Conservation (phyloP, 2,329 filamentous ascomycete species). For the Leptosphaerulina australis region DNA sequence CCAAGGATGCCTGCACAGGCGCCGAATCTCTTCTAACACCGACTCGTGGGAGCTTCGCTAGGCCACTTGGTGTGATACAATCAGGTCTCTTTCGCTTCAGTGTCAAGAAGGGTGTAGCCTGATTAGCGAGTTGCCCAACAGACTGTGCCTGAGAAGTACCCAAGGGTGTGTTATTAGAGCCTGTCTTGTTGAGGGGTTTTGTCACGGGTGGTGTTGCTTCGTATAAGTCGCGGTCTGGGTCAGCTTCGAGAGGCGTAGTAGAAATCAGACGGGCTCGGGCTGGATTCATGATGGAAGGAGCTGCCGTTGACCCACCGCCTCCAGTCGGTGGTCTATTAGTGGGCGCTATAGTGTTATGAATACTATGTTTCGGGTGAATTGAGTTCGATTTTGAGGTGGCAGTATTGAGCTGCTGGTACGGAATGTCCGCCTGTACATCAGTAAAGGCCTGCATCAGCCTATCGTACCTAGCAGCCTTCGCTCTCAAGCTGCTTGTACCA, state of each 20-base stretch:
- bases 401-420: background rate
- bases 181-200: slow-evolving; percentile 16
- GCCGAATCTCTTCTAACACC: slow-evolving; percentile 16
- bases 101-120: background rate
- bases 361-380: background rate
- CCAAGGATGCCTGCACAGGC: slow-evolving; percentile 12
- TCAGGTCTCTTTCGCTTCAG: slow-evolving; percentile 1
- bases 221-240: slow-evolving; percentile 25
- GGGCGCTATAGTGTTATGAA: background rate
- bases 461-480: slow-evolving; percentile 23
- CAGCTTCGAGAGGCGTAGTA: slow-evolving; percentile 8
- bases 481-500: background rate
- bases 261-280: slow-evolving; percentile 23
- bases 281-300: slow-evolving; percentile 16
- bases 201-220: slow-evolving; percentile 13
- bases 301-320: background rate
- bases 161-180: slow-evolving; percentile 26
- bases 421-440: background rate
- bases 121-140: background rate
- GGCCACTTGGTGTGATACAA: background rate
- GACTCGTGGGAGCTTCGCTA: slow-evolving; percentile 22
- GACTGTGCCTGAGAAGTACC: slow-evolving; percentile 6
- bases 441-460: slow-evolving; percentile 17
- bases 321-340: background rate
- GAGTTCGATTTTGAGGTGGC: background rate